phyloP scores from a whole-genome alignment of 345 rosid genomes.

The Lepidium didymum region DNA sequence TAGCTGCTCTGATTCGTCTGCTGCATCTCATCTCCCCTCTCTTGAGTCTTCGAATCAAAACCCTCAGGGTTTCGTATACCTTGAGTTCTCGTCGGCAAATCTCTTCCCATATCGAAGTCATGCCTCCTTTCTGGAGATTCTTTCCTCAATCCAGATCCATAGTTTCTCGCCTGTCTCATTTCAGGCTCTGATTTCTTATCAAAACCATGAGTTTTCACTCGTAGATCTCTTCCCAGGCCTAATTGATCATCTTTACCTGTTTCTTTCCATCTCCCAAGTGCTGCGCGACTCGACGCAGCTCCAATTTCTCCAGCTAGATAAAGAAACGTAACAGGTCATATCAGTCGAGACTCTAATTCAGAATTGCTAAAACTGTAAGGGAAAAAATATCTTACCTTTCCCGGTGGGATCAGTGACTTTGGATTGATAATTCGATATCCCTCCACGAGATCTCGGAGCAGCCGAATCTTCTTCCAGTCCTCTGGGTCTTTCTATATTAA shows the following conservation, averaged over 20 bases:
- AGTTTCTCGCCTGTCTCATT: neutral
- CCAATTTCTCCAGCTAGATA: slow-evolving; percentile 19
- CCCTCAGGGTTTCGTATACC: slow-evolving; percentile 10
- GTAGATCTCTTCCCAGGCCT: slow-evolving; percentile 1
- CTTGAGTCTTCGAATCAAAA: neutral
- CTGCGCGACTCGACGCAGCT: neutral
- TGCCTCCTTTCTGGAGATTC: neutral
- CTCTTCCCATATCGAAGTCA: slow-evolving; percentile 8
- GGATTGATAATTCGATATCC: slow-evolving; percentile 48
- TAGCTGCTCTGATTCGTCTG: slow-evolving; percentile 35
- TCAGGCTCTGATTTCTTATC: neutral
- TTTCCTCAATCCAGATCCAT: neutral
- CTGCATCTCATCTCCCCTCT: neutral
- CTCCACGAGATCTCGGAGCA: slow-evolving; percentile 31
- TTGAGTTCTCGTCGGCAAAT: neutral
- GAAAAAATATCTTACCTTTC: slow-evolving; percentile 12
- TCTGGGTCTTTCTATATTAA: slow-evolving; percentile 30
- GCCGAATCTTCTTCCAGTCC: slow-evolving; percentile 47
- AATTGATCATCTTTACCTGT: slow-evolving; percentile 1
- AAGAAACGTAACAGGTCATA: neutral
- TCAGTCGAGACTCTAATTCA: neutral
- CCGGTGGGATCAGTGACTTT: slow-evolving; percentile 45
- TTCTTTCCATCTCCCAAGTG: neutral
- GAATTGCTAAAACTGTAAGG: neutral
- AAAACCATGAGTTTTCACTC: neutral